phyloP scores from a whole-genome alignment of 2,329 filamentous ascomycete genomes.

The Penicillium paneum region DNA sequence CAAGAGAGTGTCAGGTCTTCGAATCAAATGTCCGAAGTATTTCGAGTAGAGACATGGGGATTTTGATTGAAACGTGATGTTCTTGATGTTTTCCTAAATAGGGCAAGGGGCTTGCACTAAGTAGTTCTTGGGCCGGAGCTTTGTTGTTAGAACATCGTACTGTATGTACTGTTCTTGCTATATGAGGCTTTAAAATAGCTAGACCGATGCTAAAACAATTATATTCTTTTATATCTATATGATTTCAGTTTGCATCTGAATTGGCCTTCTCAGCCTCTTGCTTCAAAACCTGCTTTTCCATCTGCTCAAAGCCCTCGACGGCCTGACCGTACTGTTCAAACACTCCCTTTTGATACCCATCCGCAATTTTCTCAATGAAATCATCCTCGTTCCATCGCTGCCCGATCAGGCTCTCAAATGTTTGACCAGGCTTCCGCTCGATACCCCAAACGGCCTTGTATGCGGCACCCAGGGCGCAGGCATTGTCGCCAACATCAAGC shows the following conservation, averaged over 20 bases:
- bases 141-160: background rate
- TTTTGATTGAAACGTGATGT: background rate
- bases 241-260: background rate
- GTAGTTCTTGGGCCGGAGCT: background rate
- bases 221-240: background rate
- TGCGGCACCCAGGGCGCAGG: constrained; percentile 87
- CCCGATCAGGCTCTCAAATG: constrained; percentile 84
- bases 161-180: background rate
- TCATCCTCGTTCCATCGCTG: constrained; percentile 79
- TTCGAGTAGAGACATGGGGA: background rate
- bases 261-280: constrained; percentile 21
- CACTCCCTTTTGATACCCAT: constrained; percentile 70
- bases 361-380: constrained; percentile 76
- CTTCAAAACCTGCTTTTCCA: constrained; percentile 66
- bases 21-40: background rate
- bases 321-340: constrained; percentile 78
- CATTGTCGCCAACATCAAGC: constrained; percentile 91
- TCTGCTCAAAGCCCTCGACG: constrained; percentile 69
- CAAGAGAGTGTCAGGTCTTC: background rate
- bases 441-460: constrained; percentile 96
- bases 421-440: constrained; percentile 65
- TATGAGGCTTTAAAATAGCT: background rate
- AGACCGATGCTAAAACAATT: background rate
- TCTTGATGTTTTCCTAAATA: constrained; percentile 14
- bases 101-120: constrained; percentile 18